phyloP scores from a whole-genome alignment of 23 red algal genomes.

The Gracilaria domingensis region DNA sequence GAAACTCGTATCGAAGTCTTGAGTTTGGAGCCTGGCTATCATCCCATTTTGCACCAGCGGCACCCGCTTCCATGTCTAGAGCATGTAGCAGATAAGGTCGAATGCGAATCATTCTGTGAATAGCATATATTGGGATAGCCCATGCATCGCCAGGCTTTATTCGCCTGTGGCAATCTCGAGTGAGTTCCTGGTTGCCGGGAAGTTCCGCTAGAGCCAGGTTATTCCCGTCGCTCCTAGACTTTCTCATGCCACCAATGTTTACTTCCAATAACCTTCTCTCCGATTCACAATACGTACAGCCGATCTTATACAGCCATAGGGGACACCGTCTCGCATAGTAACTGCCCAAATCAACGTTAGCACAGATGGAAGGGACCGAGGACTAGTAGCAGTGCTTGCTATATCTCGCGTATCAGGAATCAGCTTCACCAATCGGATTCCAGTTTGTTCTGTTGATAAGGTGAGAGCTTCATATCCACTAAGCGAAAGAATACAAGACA shows the following conservation, averaged over 20 bases:
- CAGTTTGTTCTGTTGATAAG: conserved; percentile 73
- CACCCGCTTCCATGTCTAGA: conserved; percentile 6
- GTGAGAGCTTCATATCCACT: conserved; percentile 65
- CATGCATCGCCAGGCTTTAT: conserved; percentile 56
- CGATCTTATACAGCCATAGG: conserved; percentile 81
- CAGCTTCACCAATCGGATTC: conserved; percentile 48
- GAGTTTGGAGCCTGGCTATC: not conserved
- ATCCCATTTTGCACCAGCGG: not conserved
- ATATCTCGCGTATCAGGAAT: conserved; percentile 51
- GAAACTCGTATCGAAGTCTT: conserved; percentile 59
- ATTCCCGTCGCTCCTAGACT: conserved; percentile 34
- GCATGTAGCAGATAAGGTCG: conserved; percentile 67
- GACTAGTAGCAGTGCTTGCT: conserved; percentile 14
- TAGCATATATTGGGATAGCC: conserved; percentile 67
- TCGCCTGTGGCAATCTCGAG: conserved; percentile 10
- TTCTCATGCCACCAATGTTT: conserved; percentile 55
- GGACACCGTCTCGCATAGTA: conserved; percentile 83
- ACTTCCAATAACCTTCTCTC: conserved; percentile 70
- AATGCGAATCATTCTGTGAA: conserved; percentile 61
- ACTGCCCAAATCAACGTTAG: conserved; percentile 77
- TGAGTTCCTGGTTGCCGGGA: not conserved
- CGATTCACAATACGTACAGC: conserved; percentile 73
- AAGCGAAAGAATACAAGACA: conserved; percentile 68
- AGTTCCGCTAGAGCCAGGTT: not conserved
- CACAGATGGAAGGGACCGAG: not conserved